Base-by-base conservation (phyloP, 2,329 filamentous ascomycete species). In the Coniochaeta hoffmannii region DNA sequence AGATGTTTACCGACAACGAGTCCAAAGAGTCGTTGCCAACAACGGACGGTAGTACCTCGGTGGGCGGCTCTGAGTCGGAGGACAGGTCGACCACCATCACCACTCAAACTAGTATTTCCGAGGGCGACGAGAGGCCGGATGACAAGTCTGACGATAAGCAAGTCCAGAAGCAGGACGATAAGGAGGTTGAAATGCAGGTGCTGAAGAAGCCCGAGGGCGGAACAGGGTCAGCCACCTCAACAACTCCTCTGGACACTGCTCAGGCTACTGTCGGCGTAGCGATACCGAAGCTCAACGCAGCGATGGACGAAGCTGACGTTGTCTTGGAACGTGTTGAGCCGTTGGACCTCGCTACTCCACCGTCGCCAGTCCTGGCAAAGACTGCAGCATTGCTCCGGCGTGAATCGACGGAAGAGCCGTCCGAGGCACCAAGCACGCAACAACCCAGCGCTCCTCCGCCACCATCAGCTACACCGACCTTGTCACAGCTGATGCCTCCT, bases 1-100 rank as follows among this genome's bases (percentile, higher is more conserved):
- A 95, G 68, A 89, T 99, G 68, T 99, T 99, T 66, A 83, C 93
- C 8, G 92, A 97, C 68, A 88, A 91, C 63, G 90, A 92, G 60
- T 91, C 90, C 2, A 87, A 88, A 57, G 86, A 90, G 56, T 88
- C 89, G 1, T 73, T 92, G 15, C 78, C 79, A 5, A 83, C 87
- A 7, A 82, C 82, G 12, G 90, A 95, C 52, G 84, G 88, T 41
- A 61, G 65, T 49, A 57, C 61, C 14, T 64, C 64, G 19, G 36
- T 62, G 26, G 34, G 24, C 15, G 62, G 56, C 22, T 73, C 73
- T 1, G 77, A 80, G 49, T 62, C 68, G 10, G 76, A 79, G 19
- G 76, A 77, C 41, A 78, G 78, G 60, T 56, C 58, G 5, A 75
- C 73, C 0, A 72, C 77, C 34, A 68, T 71, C 1, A 74, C 74